Evolutionary conservation across 768 basidiomycete species (phyloP), one percentile per base, ranked within the genome.

Genomic region (Phaffia australis): DNA sequence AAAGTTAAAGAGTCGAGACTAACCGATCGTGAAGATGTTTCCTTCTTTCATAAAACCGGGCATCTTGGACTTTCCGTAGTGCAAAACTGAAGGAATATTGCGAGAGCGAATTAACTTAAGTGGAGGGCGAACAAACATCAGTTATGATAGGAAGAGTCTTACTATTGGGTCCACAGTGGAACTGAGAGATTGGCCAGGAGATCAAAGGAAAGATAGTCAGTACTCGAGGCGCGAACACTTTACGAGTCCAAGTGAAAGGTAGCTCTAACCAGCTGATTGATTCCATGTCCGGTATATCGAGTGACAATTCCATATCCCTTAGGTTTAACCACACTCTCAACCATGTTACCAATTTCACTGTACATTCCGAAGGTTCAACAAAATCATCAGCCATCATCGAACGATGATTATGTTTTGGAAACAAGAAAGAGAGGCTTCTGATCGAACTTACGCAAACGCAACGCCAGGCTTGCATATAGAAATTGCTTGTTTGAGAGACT

Each of bases 31-130:
- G 71, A 77, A 77, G 30, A 75, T 70, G 64, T 76, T 74, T 71
- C 93, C 93, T 27, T 88, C 77, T 75, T 90, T 92, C 92, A 97
- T 94, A 6, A 85, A 83, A 27, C 93, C 93, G 2, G 90, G 80
- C 51, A 88, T 89, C 76, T 92, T 94, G 74, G 89, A 93, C 75
- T 91, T 91, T 25, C 89, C 89, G 71, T 94, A 95, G 77, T 95
- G 93, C 15, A 91, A 89, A 50, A 95, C 66, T 68, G 56, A 0
- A 7, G 48, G 49, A 35, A n/a, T 2, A 21, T 55, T 35, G 60
- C 19, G 18, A 27, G 48, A 16, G 49, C 25, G 2, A 25, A 46
- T 63, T 19, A n/a, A 30, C 16, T 49, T 48, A 21, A 1, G 2
- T 8, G 8, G 11, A 3, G 30, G 30, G 16, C 21, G 23, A 54